These are phyloP conservation scores for Colletotrichum tropicicola DNA, from an alignment of 2,329 filamentous ascomycete species.

Conservation along the genomic window DNA sequence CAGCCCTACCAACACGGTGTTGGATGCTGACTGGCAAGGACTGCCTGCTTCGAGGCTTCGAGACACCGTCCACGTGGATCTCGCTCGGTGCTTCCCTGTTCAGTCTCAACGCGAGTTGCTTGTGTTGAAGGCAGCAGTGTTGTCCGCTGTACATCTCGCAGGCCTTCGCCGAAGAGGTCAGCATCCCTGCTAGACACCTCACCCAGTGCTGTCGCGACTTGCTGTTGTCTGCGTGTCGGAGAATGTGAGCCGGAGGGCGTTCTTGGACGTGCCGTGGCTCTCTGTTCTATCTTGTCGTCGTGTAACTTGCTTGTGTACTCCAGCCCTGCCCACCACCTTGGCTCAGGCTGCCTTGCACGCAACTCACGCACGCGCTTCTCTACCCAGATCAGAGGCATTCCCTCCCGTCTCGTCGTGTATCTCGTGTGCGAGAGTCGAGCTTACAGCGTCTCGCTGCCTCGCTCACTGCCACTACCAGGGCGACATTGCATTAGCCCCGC, in stretches of 20 bases:
- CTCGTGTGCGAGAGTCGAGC: neutral
- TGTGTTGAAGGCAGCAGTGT: neutral
- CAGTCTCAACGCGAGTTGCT: no score
- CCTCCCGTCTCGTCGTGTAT: conserved; percentile 1
- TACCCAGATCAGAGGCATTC: neutral
- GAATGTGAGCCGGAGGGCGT: neutral
- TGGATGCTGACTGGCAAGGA: neutral
- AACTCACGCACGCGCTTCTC: neutral
- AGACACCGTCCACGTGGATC: no score
- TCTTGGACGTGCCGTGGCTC: neutral
- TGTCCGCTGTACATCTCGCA: neutral
- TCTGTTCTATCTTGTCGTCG: neutral
- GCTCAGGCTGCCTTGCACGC: conserved; percentile 21
- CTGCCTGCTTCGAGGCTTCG: neutral
- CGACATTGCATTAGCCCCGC: conserved; percentile 6
- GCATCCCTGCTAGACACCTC: no score
- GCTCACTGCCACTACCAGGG: conserved; percentile 11
- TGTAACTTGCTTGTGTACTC: conserved; percentile 7
- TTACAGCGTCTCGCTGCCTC: conserved; percentile 1
- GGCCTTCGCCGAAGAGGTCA: no score
- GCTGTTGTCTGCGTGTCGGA: neutral
- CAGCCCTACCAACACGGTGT: conserved; percentile 5
- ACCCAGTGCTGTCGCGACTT: neutral
- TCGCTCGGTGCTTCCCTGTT: neutral
- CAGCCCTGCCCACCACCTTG: conserved; percentile 19